Evolutionary conservation across 2,329 filamentous ascomycete genomes (phyloP), one percentile per base, ranked within the genome.

Genomic region (Diaporthe sp.): DNA sequence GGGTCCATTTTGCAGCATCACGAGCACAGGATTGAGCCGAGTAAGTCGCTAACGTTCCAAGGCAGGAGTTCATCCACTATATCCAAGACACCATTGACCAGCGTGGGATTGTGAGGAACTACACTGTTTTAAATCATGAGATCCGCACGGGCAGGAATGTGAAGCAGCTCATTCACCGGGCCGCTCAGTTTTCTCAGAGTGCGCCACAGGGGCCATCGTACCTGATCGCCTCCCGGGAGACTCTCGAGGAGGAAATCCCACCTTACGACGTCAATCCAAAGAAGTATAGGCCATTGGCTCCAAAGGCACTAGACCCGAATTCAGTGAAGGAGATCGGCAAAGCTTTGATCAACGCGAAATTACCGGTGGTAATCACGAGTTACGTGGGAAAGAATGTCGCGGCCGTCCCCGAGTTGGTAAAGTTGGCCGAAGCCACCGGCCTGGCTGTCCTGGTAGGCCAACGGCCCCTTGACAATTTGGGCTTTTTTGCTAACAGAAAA

Each of bases 211-310:
- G 81, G 0, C 81, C 81, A 0, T 44, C 76, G 0, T 82, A 82
- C 39, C 72, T 82, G 3, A 81, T 80, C 73, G 80, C 79, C 3
- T 77, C 77, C 3, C 79, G 81, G 0, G 81, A 82, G 51, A 74
- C 77, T 0, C 77, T 82, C 12, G 80, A 81, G 28, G 77, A 77
- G 0, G 77, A 80, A 7, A 81, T 89, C 15, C 84, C 85, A 15
- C 51, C n/a, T 13, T 53, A 53, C n/a, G n/a, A 53, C 0, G 51
- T 53, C 51, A 53, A 28, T 53, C 25, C 51, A 15, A 53, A 53
- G 51, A 53, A 28, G 51, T 53, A 25, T 53, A 53, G 51, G n/a
- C 51, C 51, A 28, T 22, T 53, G 51, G 51, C 51, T 15, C 51
- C 51, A n/a, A 53, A 28, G n/a, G 51, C 10, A 53, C n/a, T 53